These are phyloP conservation scores for Didymella exigua DNA, from an alignment of 2,329 filamentous ascomycete genomes.

Conservation along the genomic window DNA sequence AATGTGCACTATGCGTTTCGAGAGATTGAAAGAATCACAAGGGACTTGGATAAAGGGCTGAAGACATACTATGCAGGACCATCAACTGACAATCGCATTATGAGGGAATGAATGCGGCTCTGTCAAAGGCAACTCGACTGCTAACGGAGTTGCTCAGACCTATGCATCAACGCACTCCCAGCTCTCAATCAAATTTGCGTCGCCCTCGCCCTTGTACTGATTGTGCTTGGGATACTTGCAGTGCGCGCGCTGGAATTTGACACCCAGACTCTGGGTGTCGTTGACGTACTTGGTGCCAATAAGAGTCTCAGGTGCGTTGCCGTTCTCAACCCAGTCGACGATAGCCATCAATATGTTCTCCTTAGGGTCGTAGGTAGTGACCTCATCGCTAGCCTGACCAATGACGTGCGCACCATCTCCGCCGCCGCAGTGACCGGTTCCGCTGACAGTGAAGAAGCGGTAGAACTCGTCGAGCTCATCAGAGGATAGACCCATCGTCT, in stretches of 20 bases:
- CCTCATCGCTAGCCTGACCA: slow-evolving; percentile 30
- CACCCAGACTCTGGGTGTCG: slow-evolving; percentile 33
- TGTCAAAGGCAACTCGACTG: background rate
- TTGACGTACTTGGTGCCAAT: slow-evolving; percentile 42
- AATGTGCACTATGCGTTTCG: background rate
- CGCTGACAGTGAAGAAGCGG: slow-evolving; percentile 59
- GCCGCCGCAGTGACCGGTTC: slow-evolving; percentile 58
- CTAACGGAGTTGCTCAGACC: background rate
- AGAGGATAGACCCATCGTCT: slow-evolving; percentile 49
- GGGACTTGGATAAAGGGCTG: background rate
- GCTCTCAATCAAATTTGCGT: slow-evolving; percentile 35
- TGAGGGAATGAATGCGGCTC: background rate
- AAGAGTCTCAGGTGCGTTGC: slow-evolving; percentile 50
- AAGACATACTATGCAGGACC: background rate
- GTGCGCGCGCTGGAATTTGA: slow-evolving; percentile 43
- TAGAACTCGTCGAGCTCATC: slow-evolving; percentile 53
- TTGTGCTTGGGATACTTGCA: slow-evolving; percentile 48
- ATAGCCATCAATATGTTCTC: slow-evolving; percentile 56
- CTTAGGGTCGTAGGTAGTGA: slow-evolving; percentile 42
- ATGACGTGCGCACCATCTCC: slow-evolving; percentile 54
- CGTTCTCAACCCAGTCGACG: slow-evolving; percentile 55
- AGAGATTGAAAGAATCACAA: background rate
- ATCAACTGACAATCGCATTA: background rate
- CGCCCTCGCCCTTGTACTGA: slow-evolving; percentile 39
- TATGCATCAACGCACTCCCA: slow-evolving; percentile 41